Evolutionary conservation across 495 filamentous ascomycete species (phyloP), one percentile per base, ranked within the genome.

Genomic region (Cercophora scortea): DNA sequence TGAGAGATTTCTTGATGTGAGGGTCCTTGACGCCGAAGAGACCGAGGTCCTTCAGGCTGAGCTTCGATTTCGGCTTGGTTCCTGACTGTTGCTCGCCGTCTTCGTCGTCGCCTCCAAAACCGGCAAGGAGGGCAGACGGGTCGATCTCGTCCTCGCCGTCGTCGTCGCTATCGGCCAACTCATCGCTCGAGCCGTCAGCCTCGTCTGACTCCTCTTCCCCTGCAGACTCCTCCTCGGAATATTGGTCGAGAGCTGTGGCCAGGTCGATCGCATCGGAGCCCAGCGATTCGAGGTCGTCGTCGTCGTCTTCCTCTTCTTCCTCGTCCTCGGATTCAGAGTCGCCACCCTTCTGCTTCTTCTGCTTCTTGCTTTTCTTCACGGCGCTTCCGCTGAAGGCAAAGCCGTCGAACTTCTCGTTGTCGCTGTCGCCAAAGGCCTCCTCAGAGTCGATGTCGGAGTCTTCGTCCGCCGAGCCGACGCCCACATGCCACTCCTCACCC

Each of bases 381-480:
- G 69, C 81, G 57, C 80, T 87, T 41, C 84, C 86, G 3, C 82
- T 71, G 60, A 95, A 95, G 3, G 79, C 73, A 66, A 80, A 92
- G 8, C 80, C 83, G 40, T 87, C 85, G 59, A 93, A 93, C 55
- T 74, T 72, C 60, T 95, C 89, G 66, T 91, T 83, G 60, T 95
- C 89, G 57, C 88, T 91, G 52, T 85, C 85, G 8, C 90, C 92
- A 75, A 96, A 86, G 34, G 92, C 92, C 63, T 96, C 92, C 53
- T 96, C 92, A 56, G 85, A 90, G 64, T 97, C 90, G 45, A 97
- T 71, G 54, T 94, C 90, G 32, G 80, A 86, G 54, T 92, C 89
- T 48, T 93, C 81, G 51, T 89, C 86, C 51, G 76, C 87, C 45
- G 78, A 82, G 15, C 84, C 83, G 52, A 87, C 77, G 45, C 89